A percentile compares a stretch with the other conserved stretches of the same genome.
Conservation (phyloP, 2,329 filamentous ascomycete species). For the Lasiodiplodia hormozganensis region DNA sequence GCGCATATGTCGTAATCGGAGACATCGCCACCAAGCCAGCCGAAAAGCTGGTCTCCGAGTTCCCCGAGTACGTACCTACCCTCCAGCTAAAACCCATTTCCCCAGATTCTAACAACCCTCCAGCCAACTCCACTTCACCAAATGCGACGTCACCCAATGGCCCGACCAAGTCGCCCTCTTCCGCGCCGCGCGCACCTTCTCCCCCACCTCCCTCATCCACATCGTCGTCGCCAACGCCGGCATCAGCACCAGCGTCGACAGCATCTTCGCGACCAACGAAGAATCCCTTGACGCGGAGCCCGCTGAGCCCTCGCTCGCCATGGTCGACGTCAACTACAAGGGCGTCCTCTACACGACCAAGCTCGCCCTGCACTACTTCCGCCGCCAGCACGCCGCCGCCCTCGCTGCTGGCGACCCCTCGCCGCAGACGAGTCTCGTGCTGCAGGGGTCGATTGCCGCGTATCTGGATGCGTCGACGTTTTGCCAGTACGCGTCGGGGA, state of each 20-base stretch:
- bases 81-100: background rate
- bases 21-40: background rate
- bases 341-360: slow-evolving; percentile 56
- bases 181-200: slow-evolving; percentile 46
- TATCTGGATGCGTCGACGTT: slow-evolving; percentile 1
- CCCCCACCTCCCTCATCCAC: slow-evolving; percentile 51
- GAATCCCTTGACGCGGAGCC: slow-evolving; percentile 33
- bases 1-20: slow-evolving; percentile 1
- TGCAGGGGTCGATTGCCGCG: slow-evolving; percentile 1
- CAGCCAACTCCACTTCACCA: slow-evolving; percentile 43
- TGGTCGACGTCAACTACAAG: slow-evolving; percentile 51
- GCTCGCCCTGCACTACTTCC: slow-evolving; percentile 56
- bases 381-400: slow-evolving; percentile 31
- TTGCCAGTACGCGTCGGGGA: slow-evolving; percentile 1
- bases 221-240: slow-evolving; percentile 59
- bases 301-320: slow-evolving; percentile 49
- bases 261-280: slow-evolving; percentile 42
- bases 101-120: background rate
- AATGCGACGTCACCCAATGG: slow-evolving; percentile 54
- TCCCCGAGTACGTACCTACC: background rate
- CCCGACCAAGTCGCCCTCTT: slow-evolving; percentile 53
- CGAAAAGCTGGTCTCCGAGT: background rate
- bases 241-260: slow-evolving; percentile 47
- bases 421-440: background rate
- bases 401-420: background rate